phyloP scores from a whole-genome alignment of 306 rosid species.

The Ormosia emarginata region DNA sequence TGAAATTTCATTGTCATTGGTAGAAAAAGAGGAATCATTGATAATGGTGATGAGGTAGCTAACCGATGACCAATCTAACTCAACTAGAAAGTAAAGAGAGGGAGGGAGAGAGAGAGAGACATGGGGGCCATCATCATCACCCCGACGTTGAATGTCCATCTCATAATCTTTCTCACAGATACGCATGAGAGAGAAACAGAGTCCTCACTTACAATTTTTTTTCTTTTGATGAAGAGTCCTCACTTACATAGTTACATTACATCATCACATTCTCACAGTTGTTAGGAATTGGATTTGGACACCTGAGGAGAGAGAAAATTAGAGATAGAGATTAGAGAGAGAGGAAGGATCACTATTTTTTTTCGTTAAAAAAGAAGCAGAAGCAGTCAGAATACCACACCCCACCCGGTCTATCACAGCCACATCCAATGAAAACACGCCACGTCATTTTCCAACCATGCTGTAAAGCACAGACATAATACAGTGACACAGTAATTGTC shows the following conservation, averaged over 20 bases:
- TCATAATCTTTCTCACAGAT: background rate
- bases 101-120: background rate
- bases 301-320: background rate
- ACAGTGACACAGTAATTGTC: conserved; percentile 23
- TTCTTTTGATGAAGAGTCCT: too few species aligned
- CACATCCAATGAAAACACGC: conserved; percentile 18
- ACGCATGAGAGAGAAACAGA: background rate
- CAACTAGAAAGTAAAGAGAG: background rate
- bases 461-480: conserved; percentile 35
- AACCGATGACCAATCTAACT: conserved; percentile 10
- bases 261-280: background rate
- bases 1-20: background rate
- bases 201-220: too few species aligned
- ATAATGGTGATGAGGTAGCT: conserved; percentile 2
- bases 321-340: background rate
- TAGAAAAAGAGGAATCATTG: background rate
- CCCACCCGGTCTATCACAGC: background rate
- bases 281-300: too few species aligned
- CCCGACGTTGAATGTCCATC: background rate
- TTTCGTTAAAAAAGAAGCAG: too few species aligned
- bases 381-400: background rate
- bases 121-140: background rate
- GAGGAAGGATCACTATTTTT: background rate
- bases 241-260: background rate
- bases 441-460: conserved; percentile 33